These are phyloP conservation scores for Linnemannia elongata DNA, from an alignment of 192 early-diverging fungal genomes.

Conservation along the genomic window DNA sequence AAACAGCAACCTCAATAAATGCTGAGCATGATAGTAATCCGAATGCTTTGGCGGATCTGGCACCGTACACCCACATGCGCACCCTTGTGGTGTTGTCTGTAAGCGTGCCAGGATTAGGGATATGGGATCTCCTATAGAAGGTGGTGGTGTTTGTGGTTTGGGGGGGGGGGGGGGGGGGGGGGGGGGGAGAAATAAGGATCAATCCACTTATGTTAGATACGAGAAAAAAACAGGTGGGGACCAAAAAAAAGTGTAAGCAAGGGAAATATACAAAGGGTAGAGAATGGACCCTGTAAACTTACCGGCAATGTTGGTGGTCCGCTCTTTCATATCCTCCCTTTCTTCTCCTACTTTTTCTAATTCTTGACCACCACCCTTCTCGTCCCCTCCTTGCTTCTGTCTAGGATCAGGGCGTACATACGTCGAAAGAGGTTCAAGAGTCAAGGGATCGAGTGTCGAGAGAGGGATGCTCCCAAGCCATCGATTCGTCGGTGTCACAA, in stretches of 20 bases:
- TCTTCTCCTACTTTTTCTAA: neutral
- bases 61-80: constrained; percentile 45
- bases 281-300: neutral
- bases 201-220: too few species aligned
- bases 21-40: constrained; percentile 49
- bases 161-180: neutral
- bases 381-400: neutral
- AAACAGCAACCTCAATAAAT: constrained; percentile 41
- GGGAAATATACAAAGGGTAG: neutral
- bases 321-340: constrained; percentile 15
- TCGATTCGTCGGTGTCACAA: constrained; percentile 51
- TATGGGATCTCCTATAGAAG: constrained; percentile 27
- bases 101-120: constrained; percentile 46
- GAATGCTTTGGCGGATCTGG: constrained; percentile 41
- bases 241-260: too few species aligned
- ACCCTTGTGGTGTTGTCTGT: constrained; percentile 36
- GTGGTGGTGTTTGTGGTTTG: neutral
- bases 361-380: neutral
- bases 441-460: constrained; percentile 39
- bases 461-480: constrained; percentile 53
- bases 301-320: constrained; percentile 42
- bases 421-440: constrained; percentile 39
- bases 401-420: constrained; percentile 22
- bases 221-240: too few species aligned
- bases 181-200: too few species aligned